Base-by-base conservation (phyloP, 768 basidiomycete species). In the Suillus placidus region DNA sequence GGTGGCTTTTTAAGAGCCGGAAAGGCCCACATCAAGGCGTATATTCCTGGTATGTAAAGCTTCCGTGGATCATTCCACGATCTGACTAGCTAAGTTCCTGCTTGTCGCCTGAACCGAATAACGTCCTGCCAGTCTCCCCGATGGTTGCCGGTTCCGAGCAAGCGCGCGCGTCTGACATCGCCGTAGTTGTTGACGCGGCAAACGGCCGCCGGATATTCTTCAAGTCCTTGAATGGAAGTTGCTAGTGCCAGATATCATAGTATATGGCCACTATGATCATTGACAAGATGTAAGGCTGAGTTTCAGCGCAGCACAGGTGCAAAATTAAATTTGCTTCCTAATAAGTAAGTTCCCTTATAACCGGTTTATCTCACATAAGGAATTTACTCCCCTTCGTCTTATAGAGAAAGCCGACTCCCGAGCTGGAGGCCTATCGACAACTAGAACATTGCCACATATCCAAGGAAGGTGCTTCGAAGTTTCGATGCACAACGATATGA, bases 51-150 rank as follows among this genome's bases (percentile, higher is more conserved):
- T 35, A 56, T 60, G 34, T 61, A 67, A 67, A 42, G 56, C 57
- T 55, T 56, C 56, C 58, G 42, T 37, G 26, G 23, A 52, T 30
- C 6, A 2, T 45, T 52, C 51, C 55, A 34, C 37, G 52, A 56
- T 54, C 14, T 26, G 30, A 32, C 60, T 49, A 52, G 16, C 14
- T 30, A 16, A 18, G 26, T 18, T 32, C 16, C 14, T 30, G 52
- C 72, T 66, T 38, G 26, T 49, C 42, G 7, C 0, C 14, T 63
- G 75, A 66, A 45, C 73, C 74, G 73, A 73, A 71, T 26, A 71
- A 49, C 47, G 67, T 4, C 37, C 37, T 37, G 37, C 10, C 10
- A 37, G 37, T 37, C 37, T 26, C 37, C 37, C 12, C 45, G 10
- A 47, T n/a, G 5, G 5, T 32, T 52, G 52, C 52, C 52, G 49